Conservation (phyloP, 1,139 yeast species). For the Taphrina deformans region DNA sequence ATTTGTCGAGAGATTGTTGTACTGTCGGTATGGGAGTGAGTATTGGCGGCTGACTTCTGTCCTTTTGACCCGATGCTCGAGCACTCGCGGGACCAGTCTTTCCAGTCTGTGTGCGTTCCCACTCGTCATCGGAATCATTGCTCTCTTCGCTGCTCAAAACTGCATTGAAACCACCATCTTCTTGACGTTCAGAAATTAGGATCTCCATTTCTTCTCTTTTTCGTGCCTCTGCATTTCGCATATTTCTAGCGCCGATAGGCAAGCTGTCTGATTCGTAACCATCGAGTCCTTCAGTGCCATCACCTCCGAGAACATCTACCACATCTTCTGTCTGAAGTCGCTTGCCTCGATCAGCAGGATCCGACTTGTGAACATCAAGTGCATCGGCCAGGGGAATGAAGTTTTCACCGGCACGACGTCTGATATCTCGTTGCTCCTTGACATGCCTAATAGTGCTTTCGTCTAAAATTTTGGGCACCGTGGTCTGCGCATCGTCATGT, state of each 20-base stretch:
- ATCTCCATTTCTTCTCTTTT: background rate
- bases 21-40: background rate
- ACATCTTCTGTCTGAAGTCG: conserved; percentile 6
- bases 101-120: conserved; percentile 21
- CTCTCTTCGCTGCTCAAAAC: background rate
- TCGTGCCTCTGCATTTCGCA: background rate
- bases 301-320: conserved; percentile 11
- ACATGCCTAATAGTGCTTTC: conserved; percentile 1
- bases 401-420: conserved; percentile 6
- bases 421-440: conserved; percentile 3
- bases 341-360: background rate
- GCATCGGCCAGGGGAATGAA: conserved; percentile 11
- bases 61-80: background rate
- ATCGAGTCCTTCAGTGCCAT: conserved; percentile 5
- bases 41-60: background rate
- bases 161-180: background rate
- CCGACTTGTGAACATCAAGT: background rate
- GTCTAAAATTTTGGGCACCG: background rate
- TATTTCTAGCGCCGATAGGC: background rate
- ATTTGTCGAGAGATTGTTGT: background rate
- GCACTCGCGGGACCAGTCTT: background rate
- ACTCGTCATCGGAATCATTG: conserved; percentile 23
- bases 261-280: conserved; percentile 3
- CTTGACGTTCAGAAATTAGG: background rate
- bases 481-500: background rate